phyloP scores from a whole-genome alignment of 2,329 filamentous ascomycete species.

The Fusarium torreyae region DNA sequence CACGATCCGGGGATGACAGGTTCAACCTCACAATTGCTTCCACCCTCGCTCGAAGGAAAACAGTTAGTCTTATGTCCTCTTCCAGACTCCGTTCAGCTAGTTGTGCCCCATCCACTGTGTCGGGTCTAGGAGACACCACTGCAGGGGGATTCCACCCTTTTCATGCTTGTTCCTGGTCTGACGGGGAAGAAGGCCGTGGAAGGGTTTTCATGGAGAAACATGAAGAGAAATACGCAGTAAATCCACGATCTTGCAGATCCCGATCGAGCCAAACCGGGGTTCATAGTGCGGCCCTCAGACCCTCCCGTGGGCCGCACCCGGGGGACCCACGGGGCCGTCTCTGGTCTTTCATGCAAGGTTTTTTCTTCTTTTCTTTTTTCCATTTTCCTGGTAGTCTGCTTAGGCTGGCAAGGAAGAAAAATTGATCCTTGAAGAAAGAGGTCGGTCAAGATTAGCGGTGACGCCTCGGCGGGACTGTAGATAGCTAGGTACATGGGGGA shows the following conservation, averaged over 20 bases:
- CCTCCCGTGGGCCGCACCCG: constrained; percentile 20
- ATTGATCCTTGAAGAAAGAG: background rate
- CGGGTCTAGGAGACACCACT: constrained; percentile 6
- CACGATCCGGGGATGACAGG: constrained; percentile 28
- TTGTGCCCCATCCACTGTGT: constrained; percentile 13
- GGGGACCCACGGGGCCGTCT: constrained; percentile 12
- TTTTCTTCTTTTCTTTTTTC: background rate
- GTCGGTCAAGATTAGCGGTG: constrained; percentile 19
- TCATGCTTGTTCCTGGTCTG: background rate
- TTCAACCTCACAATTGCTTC: constrained; percentile 15
- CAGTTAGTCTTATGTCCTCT: constrained; percentile 10
- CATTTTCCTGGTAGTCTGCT: background rate
- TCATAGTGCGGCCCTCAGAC: constrained; percentile 16
- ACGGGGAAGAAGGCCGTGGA: background rate
- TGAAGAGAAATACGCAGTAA: constrained; percentile 10
- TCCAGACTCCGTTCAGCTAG: constrained; percentile 6
- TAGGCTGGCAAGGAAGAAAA: background rate
- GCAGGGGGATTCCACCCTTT: constrained; percentile 5
- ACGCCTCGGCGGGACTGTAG: constrained; percentile 5
- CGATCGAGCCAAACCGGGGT: constrained; percentile 14
- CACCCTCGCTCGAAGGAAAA: constrained; percentile 28
- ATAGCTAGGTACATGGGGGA: constrained; percentile 2
- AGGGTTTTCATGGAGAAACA: background rate
- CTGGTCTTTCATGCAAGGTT: constrained; percentile 4
- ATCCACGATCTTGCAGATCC: constrained; percentile 20